Evolutionary conservation across 768 basidiomycete genomes (phyloP), one percentile per base, ranked within the genome.

Genomic region (Russula sp.): DNA sequence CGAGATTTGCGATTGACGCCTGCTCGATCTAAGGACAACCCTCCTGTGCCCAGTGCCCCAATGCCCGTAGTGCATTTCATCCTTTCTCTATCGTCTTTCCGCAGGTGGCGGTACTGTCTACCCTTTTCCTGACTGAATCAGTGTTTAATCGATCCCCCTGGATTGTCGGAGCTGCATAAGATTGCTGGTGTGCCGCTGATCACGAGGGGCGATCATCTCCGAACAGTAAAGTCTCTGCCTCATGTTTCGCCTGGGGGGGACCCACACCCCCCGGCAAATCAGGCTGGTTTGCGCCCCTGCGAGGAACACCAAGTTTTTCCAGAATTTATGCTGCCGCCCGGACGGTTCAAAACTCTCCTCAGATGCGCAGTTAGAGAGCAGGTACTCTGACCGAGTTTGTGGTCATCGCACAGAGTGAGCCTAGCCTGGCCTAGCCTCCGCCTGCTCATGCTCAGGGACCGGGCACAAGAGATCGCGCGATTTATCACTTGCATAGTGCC

Each of bases 141-240:
- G 43, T 29, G 34, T 45, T 43, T 58, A 62, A 52, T 45, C 16
- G 49, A 57, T 61, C 8, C 34, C 48, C 48, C 55, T 54, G 42
- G 49, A 57, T 58, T n/a, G 35, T 39, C 45, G 43, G 43, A 46
- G 50, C 34, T 58, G 35, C 32, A 18, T 5, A 43, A 32, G 5
- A 10, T 46, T 20, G 39, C 34, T 46, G 2, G 42, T 32, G 22
- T 25, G 41, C 48, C 46, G 11, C 56, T 34, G 61, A 58, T 58
- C 56, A 62, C 49, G 51, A 52, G 22, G 50, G 13, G 35, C 50
- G 57, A 58, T 58, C 57, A 8, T 11, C 38, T 49, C 32, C 20
- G 25, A 58, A 20, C 35, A 48, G 11, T 22, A 22, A 43, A 34
- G 25, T 34, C 18, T 47, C 43, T 55, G 48, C 39, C 59, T 60